These are phyloP conservation scores for Diplogelasinospora grovesii DNA, from an alignment of 495 filamentous ascomycete genomes.

Conservation along the genomic window DNA sequence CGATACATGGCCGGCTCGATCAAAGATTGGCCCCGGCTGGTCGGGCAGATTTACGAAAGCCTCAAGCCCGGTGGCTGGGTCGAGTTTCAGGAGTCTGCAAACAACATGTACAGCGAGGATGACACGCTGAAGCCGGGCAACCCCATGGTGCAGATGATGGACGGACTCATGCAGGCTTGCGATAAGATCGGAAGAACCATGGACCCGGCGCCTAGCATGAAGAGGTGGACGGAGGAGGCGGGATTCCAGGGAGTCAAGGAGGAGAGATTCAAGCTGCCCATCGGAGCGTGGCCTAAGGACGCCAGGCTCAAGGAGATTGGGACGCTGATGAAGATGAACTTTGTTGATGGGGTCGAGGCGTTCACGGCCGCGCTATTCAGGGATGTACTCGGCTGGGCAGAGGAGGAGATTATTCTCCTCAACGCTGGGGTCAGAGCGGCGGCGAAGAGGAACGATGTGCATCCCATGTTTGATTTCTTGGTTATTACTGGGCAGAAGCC, in stretches of 20 bases:
- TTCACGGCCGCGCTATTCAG: constrained; percentile 25
- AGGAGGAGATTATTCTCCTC: constrained; percentile 24
- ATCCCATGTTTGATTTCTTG: constrained; percentile 18
- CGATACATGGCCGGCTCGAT: constrained; percentile 46
- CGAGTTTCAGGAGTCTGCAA: constrained; percentile 43
- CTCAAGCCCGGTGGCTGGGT: constrained; percentile 45
- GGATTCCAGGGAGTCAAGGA: constrained; percentile 33
- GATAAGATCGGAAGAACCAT: constrained; percentile 19
- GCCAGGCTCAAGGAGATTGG: constrained; percentile 45
- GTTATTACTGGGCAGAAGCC: constrained; percentile 17
- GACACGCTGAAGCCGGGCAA: constrained; percentile 28
- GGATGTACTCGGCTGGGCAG: constrained; percentile 26
- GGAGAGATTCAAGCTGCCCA: constrained; percentile 28
- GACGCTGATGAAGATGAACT: constrained; percentile 27
- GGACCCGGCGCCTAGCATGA: constrained; percentile 13
- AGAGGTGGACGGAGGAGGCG: constrained; percentile 22
- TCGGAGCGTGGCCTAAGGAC: constrained; percentile 39
- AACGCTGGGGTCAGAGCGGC: constrained; percentile 22
- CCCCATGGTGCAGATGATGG: constrained; percentile 31
- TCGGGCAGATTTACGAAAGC: constrained; percentile 38
- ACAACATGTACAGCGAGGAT: constrained; percentile 30
- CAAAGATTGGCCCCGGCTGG: constrained; percentile 40
- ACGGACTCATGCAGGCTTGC: constrained; percentile 27
- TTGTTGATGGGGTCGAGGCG: constrained; percentile 24
- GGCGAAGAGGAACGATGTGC: constrained; percentile 12